phyloP scores from a whole-genome alignment of 179 eudicot genomes.

The Beta lomatogona region DNA sequence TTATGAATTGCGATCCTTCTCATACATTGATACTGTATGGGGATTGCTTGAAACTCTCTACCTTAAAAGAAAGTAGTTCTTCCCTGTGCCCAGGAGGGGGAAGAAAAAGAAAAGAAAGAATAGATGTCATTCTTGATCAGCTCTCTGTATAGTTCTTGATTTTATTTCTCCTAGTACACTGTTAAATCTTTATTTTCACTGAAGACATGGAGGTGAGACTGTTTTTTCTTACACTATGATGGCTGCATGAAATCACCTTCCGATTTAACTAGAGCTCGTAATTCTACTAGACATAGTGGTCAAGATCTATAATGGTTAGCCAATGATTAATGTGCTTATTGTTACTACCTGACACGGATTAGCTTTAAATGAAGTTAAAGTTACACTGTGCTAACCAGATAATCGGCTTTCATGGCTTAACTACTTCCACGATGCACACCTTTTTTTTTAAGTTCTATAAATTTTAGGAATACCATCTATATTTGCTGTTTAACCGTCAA shows the following conservation, averaged over 20 bases:
- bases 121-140: neutral
- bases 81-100: neutral
- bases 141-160: neutral
- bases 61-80: too few relatives aligned
- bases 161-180: neutral
- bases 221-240: neutral
- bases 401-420: neutral
- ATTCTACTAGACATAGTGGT: neutral
- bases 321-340: neutral
- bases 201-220: neutral
- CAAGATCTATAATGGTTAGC: neutral
- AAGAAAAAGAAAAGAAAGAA: neutral
- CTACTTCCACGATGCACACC: neutral
- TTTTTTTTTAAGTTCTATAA: neutral
- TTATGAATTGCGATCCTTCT: neutral
- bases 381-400: neutral
- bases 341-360: neutral
- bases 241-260: neutral
- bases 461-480: neutral
- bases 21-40: neutral
- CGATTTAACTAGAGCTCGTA: neutral
- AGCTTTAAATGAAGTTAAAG: neutral
- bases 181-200: neutral
- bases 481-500: neutral
- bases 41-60: neutral